Evolutionary conservation across 768 basidiomycete species (phyloP).

Genomic region (Auriscalpium orientale): DNA sequence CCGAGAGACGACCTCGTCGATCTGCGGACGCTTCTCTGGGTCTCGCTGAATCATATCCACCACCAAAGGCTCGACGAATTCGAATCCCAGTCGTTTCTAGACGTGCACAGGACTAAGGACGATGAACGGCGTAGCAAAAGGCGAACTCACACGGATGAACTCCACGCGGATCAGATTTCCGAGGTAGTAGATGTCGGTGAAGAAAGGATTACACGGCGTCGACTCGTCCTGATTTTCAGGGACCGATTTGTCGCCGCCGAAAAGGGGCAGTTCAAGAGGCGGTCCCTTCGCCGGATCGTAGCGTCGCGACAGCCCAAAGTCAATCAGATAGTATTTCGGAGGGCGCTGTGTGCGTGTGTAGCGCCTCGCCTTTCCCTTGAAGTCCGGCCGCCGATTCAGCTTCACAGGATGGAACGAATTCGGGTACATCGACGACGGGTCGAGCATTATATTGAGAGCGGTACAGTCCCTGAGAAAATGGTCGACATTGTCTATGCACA

Average conservation of each 20-base stretch:
- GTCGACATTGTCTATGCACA: background rate
- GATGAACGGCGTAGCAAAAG: too few species aligned
- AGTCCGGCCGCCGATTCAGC: background rate
- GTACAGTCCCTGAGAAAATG: slow-evolving; percentile 1
- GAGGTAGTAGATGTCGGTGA: slow-evolving; percentile 19
- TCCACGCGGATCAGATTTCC: slow-evolving; percentile 16
- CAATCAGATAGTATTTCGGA: slow-evolving; percentile 21
- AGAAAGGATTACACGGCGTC: slow-evolving; percentile 17
- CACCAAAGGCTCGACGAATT: slow-evolving; percentile 5
- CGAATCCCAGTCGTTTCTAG: background rate
- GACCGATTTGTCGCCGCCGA: slow-evolving; percentile 17
- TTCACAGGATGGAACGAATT: slow-evolving; percentile 4
- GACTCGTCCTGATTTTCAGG: slow-evolving; percentile 17
- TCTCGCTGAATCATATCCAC: slow-evolving; percentile 29
- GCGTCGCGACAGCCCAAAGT: slow-evolving; percentile 21
- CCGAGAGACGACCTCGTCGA: too few species aligned
- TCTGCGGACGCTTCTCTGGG: slow-evolving; percentile 24
- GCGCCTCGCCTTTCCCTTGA: slow-evolving; percentile 6
- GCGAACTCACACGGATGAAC: slow-evolving; percentile 14
- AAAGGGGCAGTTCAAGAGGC: slow-evolving; percentile 13
- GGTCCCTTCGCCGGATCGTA: slow-evolving; percentile 10
- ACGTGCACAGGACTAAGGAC: too few species aligned
- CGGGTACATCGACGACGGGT: slow-evolving; percentile 6
- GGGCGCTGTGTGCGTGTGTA: slow-evolving; percentile 16
- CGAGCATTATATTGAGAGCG: slow-evolving; percentile 9